Evolutionary conservation across 2,329 filamentous ascomycete species (phyloP).

Genomic region (Byssothecium circinans): DNA sequence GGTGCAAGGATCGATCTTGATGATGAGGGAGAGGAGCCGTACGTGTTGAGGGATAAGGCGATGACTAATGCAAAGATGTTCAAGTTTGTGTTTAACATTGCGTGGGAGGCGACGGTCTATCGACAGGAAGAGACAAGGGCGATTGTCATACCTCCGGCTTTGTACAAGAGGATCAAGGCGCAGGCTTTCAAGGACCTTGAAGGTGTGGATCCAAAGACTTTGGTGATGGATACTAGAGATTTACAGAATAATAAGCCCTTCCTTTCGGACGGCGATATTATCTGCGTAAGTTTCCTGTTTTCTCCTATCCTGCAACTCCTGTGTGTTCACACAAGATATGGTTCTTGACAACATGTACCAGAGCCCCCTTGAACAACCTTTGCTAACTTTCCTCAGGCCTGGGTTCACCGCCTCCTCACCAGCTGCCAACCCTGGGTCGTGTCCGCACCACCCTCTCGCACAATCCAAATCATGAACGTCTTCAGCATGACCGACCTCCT

Average conservation of each 20-base stretch:
- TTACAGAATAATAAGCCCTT: constrained; percentile 17
- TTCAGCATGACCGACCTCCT: constrained; percentile 26
- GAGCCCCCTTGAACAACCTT: background rate
- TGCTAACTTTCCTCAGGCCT: background rate
- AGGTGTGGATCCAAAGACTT: background rate
- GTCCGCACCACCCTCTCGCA: constrained; percentile 12
- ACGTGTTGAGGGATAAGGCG: constrained; percentile 11
- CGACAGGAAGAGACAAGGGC: constrained; percentile 10
- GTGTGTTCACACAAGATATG: no score
- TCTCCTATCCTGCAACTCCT: no score
- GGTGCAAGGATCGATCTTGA: constrained; percentile 1
- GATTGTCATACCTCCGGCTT: constrained; percentile 16
- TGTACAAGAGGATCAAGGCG: constrained; percentile 16
- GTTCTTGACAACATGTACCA: no score
- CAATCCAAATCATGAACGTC: constrained; percentile 27
- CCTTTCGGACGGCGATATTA: constrained; percentile 23
- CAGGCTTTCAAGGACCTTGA: constrained; percentile 15
- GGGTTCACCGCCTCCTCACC: constrained; percentile 11
- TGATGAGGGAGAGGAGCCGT: constrained; percentile 11
- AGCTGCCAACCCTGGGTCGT: constrained; percentile 14
- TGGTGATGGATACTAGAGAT: constrained; percentile 12
- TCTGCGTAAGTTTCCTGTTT: constrained; percentile 7
- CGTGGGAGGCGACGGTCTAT: constrained; percentile 20
- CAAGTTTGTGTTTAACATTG: constrained; percentile 13
- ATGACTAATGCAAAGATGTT: constrained; percentile 12